Conservation (phyloP, 345 rosid species). For the Pelargonium nanum region DNA sequence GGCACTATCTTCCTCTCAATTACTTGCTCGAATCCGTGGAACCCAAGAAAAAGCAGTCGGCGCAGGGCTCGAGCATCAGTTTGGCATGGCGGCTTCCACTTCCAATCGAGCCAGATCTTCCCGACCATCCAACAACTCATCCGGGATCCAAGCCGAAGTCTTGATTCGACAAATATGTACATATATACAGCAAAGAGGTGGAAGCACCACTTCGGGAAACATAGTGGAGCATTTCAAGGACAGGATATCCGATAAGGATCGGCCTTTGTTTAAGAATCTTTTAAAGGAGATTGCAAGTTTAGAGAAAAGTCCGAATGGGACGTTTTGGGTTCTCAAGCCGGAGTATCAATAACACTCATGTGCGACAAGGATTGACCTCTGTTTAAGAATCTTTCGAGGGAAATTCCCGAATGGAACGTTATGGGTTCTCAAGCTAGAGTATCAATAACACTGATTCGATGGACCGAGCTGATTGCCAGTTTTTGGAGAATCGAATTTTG, state of each 20-base stretch:
- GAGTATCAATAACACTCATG: constrained; percentile 35
- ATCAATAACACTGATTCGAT: constrained; percentile 15
- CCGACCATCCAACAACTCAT: constrained; percentile 18
- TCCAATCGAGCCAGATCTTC: constrained; percentile 26
- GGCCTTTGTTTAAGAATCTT: constrained; percentile 64
- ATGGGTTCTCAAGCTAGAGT: constrained; percentile 78
- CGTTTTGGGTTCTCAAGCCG: constrained; percentile 67
- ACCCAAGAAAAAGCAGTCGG: constrained; percentile 59
- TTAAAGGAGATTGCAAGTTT: constrained; percentile 75
- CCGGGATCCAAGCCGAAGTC: constrained; percentile 60
- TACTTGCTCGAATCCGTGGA: constrained; percentile 69
- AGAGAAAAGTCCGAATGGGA: constrained; percentile 36
- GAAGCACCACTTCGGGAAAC: constrained; percentile 51
- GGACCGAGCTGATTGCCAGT: neutral
- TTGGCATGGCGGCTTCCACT: constrained; percentile 23
- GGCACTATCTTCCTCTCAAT: constrained; percentile 74
- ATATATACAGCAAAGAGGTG: constrained; percentile 68
- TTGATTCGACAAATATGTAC: constrained; percentile 74
- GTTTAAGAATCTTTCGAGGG: constrained; percentile 73
- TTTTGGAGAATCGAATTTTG: too few species aligned
- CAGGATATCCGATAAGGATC: constrained; percentile 43
- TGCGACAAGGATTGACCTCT: constrained; percentile 40
- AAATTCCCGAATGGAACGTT: constrained; percentile 48
- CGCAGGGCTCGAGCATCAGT: constrained; percentile 46
- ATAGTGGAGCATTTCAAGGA: constrained; percentile 68